A percentile compares a stretch with the other conserved stretches of the same genome.
Conservation (phyloP, 176 grass and related monocot species). For the Rhynchospora tenuis region DNA sequence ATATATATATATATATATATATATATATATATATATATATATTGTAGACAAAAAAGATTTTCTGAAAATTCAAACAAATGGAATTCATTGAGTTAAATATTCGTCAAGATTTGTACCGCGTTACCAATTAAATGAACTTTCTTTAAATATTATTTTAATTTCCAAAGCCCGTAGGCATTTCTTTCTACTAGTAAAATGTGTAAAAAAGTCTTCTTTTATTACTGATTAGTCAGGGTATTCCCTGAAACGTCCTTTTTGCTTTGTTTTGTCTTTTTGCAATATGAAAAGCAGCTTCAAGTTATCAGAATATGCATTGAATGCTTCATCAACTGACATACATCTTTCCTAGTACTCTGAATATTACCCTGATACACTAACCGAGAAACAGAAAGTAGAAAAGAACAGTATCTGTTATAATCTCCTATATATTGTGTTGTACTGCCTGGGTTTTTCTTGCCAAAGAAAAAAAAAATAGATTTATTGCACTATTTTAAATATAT, state of each 20-base stretch:
- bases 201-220: neutral
- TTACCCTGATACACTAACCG: conserved; percentile 18
- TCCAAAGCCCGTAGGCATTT: too few species aligned
- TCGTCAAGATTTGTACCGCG: too few species aligned
- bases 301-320: conserved; percentile 26
- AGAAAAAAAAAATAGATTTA: too few species aligned
- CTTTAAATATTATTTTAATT: too few species aligned
- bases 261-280: conserved; percentile 4
- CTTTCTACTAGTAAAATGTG: neutral
- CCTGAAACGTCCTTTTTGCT: neutral
- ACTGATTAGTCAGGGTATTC: conserved; percentile 2
- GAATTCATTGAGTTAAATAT: too few species aligned
- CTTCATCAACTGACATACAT: conserved; percentile 1
- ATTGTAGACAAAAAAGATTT: too few species aligned
- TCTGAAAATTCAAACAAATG: too few species aligned
- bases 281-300: conserved; percentile 5
- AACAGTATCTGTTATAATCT: neutral
- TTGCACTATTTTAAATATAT: too few species aligned
- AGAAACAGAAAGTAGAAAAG: conserved; percentile 10
- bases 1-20: too few species aligned
- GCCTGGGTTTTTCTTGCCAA: too few species aligned
- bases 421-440: neutral
- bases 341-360: conserved; percentile 25
- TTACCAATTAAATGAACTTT: too few species aligned
- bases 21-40: too few species aligned